Evolutionary conservation across 2,329 filamentous ascomycete species (phyloP).

Genomic region (Didymella pomorum): DNA sequence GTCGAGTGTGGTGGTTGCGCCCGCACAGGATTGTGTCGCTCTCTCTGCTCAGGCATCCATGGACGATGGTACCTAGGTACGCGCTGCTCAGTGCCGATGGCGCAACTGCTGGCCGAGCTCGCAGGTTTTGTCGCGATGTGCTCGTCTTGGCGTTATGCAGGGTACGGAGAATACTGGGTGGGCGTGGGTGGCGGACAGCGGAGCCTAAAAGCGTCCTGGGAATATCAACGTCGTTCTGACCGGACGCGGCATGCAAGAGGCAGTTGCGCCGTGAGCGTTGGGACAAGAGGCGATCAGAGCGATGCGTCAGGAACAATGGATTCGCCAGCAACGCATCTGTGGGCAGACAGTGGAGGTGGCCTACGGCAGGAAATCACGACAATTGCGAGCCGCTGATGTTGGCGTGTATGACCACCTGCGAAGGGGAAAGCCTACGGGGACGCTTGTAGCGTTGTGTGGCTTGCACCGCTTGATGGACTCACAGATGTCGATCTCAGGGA

Average conservation of each 20-base stretch:
- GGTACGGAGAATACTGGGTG: conserved; percentile 27
- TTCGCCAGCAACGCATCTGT: conserved; percentile 1
- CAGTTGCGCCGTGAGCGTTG: conserved; percentile 9
- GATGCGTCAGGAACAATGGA: conserved; percentile 7
- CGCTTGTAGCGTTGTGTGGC: conserved; percentile 20
- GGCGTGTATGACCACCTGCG: conserved; percentile 17
- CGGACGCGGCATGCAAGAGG: conserved; percentile 10
- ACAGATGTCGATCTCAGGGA: conserved; percentile 28
- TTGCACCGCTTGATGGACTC: conserved; percentile 28
- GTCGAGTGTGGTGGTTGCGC: conserved; percentile 1
- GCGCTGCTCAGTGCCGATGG: conserved; percentile 1
- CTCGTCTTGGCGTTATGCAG: conserved; percentile 34
- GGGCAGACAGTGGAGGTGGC: conserved; percentile 1
- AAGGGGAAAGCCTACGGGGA: conserved; percentile 18
- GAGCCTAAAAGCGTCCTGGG: conserved; percentile 11
- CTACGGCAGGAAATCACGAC: conserved; percentile 10
- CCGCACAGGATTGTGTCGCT: conserved; percentile 13
- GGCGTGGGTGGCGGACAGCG: conserved; percentile 20
- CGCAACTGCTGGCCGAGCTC: conserved; percentile 7
- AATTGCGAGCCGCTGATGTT: conserved; percentile 11
- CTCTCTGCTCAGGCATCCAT: conserved; percentile 34
- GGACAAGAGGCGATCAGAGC: not conserved
- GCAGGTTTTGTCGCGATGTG: conserved; percentile 19
- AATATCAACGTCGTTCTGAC: conserved; percentile 8
- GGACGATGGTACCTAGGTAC: conserved; percentile 18